These are phyloP conservation scores for Phytophthora boehmeriae DNA, from an alignment of 352 stramenopile species.

Conservation along the genomic window DNA sequence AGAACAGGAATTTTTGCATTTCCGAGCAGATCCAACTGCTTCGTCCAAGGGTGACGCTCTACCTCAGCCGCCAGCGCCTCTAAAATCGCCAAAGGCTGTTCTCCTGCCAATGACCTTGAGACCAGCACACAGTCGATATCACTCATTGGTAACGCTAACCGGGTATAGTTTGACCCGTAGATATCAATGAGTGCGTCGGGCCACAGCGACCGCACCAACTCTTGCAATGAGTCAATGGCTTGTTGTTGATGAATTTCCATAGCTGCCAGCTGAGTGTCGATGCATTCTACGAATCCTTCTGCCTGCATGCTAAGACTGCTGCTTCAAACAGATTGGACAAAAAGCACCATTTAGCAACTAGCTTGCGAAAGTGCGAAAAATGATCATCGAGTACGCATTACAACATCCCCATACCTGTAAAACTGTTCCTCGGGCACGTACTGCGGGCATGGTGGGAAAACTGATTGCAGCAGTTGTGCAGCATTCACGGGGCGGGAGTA, in stretches of 20 bases:
- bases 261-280: slow-evolving; percentile 50
- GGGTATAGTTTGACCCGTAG: slow-evolving; percentile 97
- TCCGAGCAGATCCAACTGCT: slow-evolving; percentile 93
- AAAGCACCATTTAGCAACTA: slow-evolving; percentile 13
- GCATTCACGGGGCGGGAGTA: slow-evolving; percentile 12
- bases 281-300: slow-evolving; percentile 54
- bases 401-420: slow-evolving; percentile 31
- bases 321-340: slow-evolving; percentile 3
- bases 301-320: slow-evolving; percentile 58
- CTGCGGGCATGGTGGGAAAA: slow-evolving; percentile 26
- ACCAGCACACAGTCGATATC: slow-evolving; percentile 97
- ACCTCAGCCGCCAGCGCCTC: slow-evolving; percentile 89
- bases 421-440: slow-evolving; percentile 38
- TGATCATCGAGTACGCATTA: background rate
- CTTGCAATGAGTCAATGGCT: slow-evolving; percentile 53
- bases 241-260: slow-evolving; percentile 53
- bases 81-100: slow-evolving; percentile 87
- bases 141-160: slow-evolving; percentile 93
- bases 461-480: slow-evolving; percentile 19
- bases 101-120: slow-evolving; percentile 77
- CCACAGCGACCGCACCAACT: slow-evolving; percentile 72
- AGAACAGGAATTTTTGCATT: slow-evolving; percentile 96
- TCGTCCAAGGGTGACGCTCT: slow-evolving; percentile 73
- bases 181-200: slow-evolving; percentile 92
- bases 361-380: background rate